Evolutionary conservation across 2,329 filamentous ascomycete genomes (phyloP).

Genomic region (Hymenoscyphus fraxineus): DNA sequence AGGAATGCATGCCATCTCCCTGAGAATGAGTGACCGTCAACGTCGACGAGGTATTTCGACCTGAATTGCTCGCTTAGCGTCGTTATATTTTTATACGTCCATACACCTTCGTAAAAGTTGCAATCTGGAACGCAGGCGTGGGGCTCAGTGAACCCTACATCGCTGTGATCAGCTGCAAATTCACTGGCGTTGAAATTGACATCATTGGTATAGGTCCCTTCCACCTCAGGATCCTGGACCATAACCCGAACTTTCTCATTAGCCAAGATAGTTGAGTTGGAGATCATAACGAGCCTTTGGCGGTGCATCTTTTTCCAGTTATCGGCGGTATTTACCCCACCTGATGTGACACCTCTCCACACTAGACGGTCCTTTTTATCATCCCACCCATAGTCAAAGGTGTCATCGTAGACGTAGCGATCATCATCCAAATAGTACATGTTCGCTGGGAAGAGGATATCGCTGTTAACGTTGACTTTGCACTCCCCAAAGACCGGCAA

Average conservation of each 20-base stretch:
- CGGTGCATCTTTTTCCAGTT: conserved; percentile 55
- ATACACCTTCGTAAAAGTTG: conserved; percentile 45
- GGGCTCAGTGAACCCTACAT: conserved; percentile 37
- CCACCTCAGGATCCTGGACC: conserved; percentile 33
- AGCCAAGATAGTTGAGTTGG: conserved; percentile 47
- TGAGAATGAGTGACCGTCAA: conserved; percentile 71
- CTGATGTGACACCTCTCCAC: conserved; percentile 65
- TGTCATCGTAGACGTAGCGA: conserved; percentile 54
- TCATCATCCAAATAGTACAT: conserved; percentile 60
- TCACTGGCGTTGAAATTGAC: conserved; percentile 41
- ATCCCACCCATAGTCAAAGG: conserved; percentile 54
- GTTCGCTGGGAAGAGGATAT: conserved; percentile 61
- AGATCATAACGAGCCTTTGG: conserved; percentile 53
- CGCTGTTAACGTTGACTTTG: conserved; percentile 60
- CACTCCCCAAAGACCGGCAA: conserved; percentile 60
- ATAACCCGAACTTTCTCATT: conserved; percentile 38
- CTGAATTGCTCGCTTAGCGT: conserved; percentile 54
- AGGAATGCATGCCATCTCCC: conserved; percentile 68
- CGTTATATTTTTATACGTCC: conserved; percentile 49
- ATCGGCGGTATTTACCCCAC: conserved; percentile 47
- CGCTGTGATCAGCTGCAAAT: conserved; percentile 33
- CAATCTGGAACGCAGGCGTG: conserved; percentile 45
- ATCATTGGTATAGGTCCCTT: conserved; percentile 40
- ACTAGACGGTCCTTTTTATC: conserved; percentile 53
- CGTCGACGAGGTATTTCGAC: conserved; percentile 68